These are phyloP conservation scores for Colletotrichum filicis DNA, from an alignment of 2,329 filamentous ascomycete genomes.

Conservation along the genomic window DNA sequence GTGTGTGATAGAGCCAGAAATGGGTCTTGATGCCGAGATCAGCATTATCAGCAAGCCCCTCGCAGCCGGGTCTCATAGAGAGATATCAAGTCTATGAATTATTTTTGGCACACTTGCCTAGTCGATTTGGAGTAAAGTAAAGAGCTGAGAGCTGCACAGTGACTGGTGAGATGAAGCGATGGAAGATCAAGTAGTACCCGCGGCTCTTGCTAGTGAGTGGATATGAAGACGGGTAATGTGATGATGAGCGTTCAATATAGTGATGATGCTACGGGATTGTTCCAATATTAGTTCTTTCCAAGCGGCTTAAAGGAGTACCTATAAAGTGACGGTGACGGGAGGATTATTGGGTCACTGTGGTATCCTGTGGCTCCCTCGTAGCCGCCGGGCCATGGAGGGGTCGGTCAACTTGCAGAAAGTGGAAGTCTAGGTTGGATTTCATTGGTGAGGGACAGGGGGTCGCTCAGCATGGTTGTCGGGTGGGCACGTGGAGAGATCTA, in stretches of 20 bases:
- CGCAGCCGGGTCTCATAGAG: background rate
- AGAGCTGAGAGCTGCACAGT: background rate
- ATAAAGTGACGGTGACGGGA: background rate
- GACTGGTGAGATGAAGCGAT: background rate
- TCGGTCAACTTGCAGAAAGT: background rate
- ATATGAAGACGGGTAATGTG: background rate
- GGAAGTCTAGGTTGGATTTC: background rate
- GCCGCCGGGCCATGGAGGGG: background rate
- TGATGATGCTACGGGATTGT: background rate
- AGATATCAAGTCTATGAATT: background rate
- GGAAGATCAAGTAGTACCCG: background rate
- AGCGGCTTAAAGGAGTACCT: background rate
- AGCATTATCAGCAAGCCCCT: background rate
- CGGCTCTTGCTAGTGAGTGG: background rate
- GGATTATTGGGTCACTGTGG: background rate
- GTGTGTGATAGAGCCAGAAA: conserved; percentile 2
- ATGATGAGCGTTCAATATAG: background rate
- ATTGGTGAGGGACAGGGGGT: background rate
- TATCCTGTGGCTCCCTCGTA: background rate
- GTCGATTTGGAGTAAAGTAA: background rate
- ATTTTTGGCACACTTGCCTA: conserved; percentile 2
- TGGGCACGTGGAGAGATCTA: background rate
- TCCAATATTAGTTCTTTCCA: background rate
- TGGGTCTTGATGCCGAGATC: background rate
- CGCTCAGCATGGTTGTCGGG: background rate